Conservation (phyloP, 345 rosid genomes). For the Rhodomyrtus tomentosa region DNA sequence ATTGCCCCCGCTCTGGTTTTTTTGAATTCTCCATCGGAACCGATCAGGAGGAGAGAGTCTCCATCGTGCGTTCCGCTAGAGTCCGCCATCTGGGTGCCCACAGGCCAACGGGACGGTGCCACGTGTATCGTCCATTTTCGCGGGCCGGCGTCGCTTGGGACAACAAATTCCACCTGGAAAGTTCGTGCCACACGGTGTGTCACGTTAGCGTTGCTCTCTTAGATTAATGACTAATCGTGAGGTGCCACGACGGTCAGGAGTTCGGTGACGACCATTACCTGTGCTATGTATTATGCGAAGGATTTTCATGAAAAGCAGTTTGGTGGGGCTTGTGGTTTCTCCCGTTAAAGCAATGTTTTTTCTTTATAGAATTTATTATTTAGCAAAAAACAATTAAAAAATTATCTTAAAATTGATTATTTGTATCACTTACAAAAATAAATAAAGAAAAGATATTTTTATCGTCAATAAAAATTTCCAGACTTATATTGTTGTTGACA, state of each 20-base stretch:
- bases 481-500: no score
- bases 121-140: background rate
- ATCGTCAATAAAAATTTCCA: no score
- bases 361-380: no score
- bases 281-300: background rate
- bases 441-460: no score
- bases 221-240: background rate
- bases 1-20: slow-evolving; percentile 3
- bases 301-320: background rate
- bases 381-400: no score
- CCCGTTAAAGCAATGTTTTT: background rate
- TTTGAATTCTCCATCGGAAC: slow-evolving; percentile 17
- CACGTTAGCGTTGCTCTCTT: background rate
- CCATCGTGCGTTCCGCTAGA: background rate
- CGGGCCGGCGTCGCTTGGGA: background rate
- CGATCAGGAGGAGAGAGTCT: background rate
- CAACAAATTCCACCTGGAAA: background rate
- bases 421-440: no score
- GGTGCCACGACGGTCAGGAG: background rate
- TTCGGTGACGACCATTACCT: background rate
- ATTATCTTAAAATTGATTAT: no score
- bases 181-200: background rate
- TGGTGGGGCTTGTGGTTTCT: background rate
- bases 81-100: background rate
- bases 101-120: background rate